These are phyloP conservation scores for Cyphellophora attinorum DNA, from an alignment of 2,329 filamentous ascomycete genomes.

Conservation along the genomic window DNA sequence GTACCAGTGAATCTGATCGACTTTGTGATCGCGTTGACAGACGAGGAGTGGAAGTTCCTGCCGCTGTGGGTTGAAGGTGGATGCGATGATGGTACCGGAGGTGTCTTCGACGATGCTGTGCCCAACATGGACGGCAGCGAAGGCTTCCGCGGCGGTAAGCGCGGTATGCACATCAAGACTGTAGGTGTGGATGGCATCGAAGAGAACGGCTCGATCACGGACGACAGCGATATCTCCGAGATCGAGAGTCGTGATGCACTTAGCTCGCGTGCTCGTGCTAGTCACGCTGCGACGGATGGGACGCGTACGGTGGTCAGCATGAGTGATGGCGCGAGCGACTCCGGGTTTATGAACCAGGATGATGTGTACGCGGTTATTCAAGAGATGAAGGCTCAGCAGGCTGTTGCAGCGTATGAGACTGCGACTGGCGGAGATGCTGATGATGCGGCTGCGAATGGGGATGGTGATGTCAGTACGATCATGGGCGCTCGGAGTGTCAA, in stretches of 20 bases:
- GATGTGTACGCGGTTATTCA: neutral
- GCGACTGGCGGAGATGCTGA: slow-evolving; percentile 1
- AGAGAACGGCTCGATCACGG: slow-evolving; percentile 8
- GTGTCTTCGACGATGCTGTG: slow-evolving; percentile 34
- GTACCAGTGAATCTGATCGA: slow-evolving; percentile 21
- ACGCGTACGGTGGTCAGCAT: slow-evolving; percentile 19
- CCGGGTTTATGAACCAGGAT: neutral
- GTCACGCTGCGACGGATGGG: slow-evolving; percentile 25
- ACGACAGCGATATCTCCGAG: slow-evolving; percentile 18
- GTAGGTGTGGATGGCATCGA: slow-evolving; percentile 20
- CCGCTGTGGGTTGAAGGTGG: slow-evolving; percentile 56
- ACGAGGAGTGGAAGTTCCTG: slow-evolving; percentile 52
- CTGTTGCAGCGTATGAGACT: neutral
- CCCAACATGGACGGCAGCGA: slow-evolving; percentile 22
- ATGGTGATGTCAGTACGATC: slow-evolving; percentile 1
- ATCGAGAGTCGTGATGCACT: slow-evolving; percentile 20
- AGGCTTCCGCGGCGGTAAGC: slow-evolving; percentile 25
- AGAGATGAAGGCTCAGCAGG: neutral
- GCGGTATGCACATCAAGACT: slow-evolving; percentile 25
- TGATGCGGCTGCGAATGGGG: slow-evolving; percentile 4
- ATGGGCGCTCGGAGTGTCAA: slow-evolving; percentile 2
- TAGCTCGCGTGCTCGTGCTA: slow-evolving; percentile 27
- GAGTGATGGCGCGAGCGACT: slow-evolving; percentile 3
- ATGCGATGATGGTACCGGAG: slow-evolving; percentile 43
- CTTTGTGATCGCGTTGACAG: slow-evolving; percentile 41